A percentile compares a stretch with the other conserved stretches of the same genome.
phyloP scores from a whole-genome alignment of 1,139 yeast genomes.

The Williopsis jadinii region DNA sequence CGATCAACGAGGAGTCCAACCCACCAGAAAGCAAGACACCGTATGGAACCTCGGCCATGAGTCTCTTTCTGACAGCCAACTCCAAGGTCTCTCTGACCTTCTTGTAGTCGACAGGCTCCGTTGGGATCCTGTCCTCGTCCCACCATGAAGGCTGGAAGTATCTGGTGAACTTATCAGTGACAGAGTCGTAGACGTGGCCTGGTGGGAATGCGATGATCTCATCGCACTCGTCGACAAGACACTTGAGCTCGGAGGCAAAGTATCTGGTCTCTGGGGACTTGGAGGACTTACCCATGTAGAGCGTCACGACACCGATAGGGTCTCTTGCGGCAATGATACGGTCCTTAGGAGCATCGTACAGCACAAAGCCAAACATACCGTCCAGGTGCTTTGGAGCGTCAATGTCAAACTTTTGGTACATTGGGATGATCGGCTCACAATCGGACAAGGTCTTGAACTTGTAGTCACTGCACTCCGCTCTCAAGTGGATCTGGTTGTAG shows the following conservation, averaged over 20 bases:
- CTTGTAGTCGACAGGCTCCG: conserved; percentile 64
- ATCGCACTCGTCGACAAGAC: conserved; percentile 92
- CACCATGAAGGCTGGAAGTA: conserved; percentile 94
- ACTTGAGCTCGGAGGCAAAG: conserved; percentile 92
- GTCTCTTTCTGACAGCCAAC: conserved; percentile 94
- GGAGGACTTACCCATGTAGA: conserved; percentile 87
- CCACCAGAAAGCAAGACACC: conserved; percentile 98
- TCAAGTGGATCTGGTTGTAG: conserved; percentile 87
- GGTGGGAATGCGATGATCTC: conserved; percentile 93
- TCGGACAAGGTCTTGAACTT: conserved; percentile 82
- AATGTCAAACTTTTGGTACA: conserved; percentile 74
- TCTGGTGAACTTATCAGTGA: conserved; percentile 76
- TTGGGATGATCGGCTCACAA: conserved; percentile 96
- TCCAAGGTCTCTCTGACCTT: conserved; percentile 76
- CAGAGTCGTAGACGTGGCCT: conserved; percentile 93
- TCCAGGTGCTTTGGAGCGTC: conserved; percentile 92
- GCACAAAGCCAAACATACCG: conserved; percentile 96
- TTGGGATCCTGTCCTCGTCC: conserved; percentile 71
- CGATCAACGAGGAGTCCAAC: conserved; percentile 91
- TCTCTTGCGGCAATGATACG: conserved; percentile 96
- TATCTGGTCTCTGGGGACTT: conserved; percentile 66
- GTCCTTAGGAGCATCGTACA: conserved; percentile 78
- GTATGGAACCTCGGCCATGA: conserved; percentile 98
- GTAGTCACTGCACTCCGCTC: conserved; percentile 69
- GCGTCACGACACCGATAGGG: conserved; percentile 94